These are phyloP conservation scores for Leccinum uliginosum DNA, from an alignment of 768 basidiomycete species.

Conservation along the genomic window DNA sequence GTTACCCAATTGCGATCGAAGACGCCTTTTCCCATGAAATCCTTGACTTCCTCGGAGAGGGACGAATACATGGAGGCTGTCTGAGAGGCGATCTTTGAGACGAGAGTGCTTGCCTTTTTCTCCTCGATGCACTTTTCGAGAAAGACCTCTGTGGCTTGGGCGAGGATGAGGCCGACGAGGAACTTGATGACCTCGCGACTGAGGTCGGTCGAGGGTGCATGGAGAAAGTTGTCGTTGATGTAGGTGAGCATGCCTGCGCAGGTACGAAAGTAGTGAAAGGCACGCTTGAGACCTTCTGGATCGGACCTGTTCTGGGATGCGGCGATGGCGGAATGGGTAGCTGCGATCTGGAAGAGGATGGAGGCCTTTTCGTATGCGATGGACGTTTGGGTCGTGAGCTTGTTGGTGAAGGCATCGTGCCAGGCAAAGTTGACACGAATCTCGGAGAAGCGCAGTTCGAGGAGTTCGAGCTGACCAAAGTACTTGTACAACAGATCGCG, in stretches of 20 bases:
- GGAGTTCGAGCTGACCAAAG: conserved; percentile 96
- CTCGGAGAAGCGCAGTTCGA: conserved; percentile 95
- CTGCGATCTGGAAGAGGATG: conserved; percentile 92
- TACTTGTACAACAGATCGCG: conserved; percentile 98
- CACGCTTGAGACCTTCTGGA: conserved; percentile 87
- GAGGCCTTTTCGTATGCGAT: conserved; percentile 99
- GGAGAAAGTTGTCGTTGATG: conserved; percentile 99
- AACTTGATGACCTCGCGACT: conserved; percentile 94
- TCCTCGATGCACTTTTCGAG: conserved; percentile 92
- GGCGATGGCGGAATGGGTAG: conserved; percentile 90
- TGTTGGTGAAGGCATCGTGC: conserved; percentile 95
- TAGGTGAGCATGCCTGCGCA: conserved; percentile 97
- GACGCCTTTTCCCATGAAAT: conserved; percentile 94
- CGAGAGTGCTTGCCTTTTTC: conserved; percentile 76
- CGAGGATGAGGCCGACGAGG: conserved; percentile 79
- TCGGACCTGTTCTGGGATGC: conserved; percentile 79
- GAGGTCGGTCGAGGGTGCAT: conserved; percentile 94
- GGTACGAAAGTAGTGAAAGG: conserved; percentile 87
- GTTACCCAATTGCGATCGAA: conserved; percentile 94
- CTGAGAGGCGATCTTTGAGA: conserved; percentile 82
- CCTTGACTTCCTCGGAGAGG: conserved; percentile 89
- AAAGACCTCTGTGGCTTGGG: conserved; percentile 95
- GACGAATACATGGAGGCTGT: conserved; percentile 76
- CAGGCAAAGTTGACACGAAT: conserved; percentile 95
- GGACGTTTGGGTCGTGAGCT: conserved; percentile 90